Evolutionary conservation across 768 basidiomycete genomes (phyloP).

Genomic region (Lactarius pseudohatsudake): DNA sequence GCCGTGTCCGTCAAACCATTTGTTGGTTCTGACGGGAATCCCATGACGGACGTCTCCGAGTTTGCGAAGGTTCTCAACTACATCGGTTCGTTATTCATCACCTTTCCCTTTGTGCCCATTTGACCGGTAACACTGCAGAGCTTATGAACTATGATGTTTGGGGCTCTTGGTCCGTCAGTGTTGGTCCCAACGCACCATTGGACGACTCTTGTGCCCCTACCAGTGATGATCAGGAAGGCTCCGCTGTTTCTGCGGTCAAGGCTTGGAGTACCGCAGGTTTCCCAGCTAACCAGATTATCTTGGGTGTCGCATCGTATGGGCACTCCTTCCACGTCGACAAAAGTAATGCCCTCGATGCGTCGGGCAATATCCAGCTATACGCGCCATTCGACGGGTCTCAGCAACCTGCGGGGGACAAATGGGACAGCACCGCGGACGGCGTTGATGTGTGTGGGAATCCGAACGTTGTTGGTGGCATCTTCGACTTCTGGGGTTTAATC

Average conservation of each 20-base stretch:
- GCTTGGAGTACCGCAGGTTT: constrained; percentile 25
- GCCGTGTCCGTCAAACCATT: constrained; percentile 5
- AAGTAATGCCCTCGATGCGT: constrained; percentile 38
- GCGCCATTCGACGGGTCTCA: constrained; percentile 49
- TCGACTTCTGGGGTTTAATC: constrained; percentile 27
- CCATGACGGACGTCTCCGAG: constrained; percentile 15
- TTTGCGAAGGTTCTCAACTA: constrained; percentile 27
- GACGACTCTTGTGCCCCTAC: constrained; percentile 21
- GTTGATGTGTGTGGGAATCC: constrained; percentile 40
- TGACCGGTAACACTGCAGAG: neutral
- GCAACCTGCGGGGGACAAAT: constrained; percentile 45
- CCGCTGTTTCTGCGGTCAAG: constrained; percentile 21
- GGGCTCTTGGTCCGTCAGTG: constrained; percentile 11
- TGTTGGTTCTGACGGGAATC: neutral
- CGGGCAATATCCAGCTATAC: constrained; percentile 44
- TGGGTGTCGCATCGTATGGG: constrained; percentile 85
- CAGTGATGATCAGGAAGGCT: constrained; percentile 5
- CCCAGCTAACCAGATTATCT: constrained; percentile 56
- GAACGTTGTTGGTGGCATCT: constrained; percentile 22
- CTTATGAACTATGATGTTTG: constrained; percentile 29
- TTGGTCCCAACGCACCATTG: constrained; percentile 28
- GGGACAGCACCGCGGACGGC: constrained; percentile 32
- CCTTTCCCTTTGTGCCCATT: neutral
- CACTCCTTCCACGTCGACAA: constrained; percentile 60
- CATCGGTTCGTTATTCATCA: constrained; percentile 11